Percentiles rank a stretch among this genome's conserved stretches.
Conservation (phyloP, 192 early-diverging fungal genomes). For the Coemansia sp. region DNA sequence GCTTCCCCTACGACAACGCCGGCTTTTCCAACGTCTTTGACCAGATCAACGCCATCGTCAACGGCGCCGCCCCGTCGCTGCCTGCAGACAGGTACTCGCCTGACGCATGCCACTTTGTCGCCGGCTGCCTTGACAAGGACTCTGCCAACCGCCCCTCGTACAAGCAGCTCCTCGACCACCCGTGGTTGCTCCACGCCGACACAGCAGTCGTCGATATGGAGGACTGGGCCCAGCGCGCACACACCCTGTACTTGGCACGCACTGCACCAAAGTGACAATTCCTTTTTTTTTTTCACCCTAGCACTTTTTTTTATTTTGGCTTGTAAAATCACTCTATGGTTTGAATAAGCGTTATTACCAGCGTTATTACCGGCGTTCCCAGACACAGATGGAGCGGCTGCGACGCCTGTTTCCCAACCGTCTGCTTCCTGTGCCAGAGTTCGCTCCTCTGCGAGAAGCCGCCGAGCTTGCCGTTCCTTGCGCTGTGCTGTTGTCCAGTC, state of each 20-base stretch:
- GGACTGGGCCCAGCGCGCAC: slow-evolving; percentile 70
- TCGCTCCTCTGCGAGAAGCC: background rate
- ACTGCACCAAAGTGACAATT: background rate
- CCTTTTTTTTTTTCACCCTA: background rate
- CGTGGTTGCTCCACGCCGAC: slow-evolving; percentile 71
- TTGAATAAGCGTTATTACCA: background rate
- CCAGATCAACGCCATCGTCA: slow-evolving; percentile 83
- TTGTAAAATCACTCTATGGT: background rate
- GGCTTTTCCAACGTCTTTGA: slow-evolving; percentile 78
- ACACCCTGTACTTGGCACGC: slow-evolving; percentile 40
- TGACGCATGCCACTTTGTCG: slow-evolving; percentile 76
- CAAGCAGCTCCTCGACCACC: slow-evolving; percentile 70
- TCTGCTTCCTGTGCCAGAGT: background rate
- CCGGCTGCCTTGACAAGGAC: slow-evolving; percentile 72
- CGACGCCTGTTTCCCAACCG: slow-evolving; percentile 23
- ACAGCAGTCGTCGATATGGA: slow-evolving; percentile 75
- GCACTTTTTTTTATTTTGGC: background rate
- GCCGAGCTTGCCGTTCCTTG: background rate
- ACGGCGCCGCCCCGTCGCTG: slow-evolving; percentile 70
- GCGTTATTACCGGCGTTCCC: slow-evolving; percentile 16
- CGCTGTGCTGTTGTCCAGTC: slow-evolving; percentile 21
- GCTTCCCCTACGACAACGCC: slow-evolving; percentile 73
- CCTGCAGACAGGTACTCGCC: slow-evolving; percentile 66
- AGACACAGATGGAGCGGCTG: slow-evolving; percentile 36
- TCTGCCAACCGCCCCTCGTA: slow-evolving; percentile 72